phyloP scores from a whole-genome alignment of 1,284 basidiomycete species.

The Rhodotorula sp. region DNA sequence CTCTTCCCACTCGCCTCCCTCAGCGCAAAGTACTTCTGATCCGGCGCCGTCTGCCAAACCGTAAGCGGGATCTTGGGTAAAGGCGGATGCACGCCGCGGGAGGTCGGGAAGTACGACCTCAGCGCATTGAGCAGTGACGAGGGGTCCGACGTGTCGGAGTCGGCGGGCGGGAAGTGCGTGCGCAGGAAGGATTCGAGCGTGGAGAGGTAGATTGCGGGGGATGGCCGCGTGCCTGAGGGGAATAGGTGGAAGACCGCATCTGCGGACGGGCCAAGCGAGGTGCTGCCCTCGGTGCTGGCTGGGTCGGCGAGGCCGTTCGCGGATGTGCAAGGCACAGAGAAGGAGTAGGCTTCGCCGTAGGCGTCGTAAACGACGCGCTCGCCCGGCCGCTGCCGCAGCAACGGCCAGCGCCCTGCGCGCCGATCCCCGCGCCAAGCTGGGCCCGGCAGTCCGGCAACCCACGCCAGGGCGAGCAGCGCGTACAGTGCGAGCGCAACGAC shows the following conservation, averaged over 20 bases:
- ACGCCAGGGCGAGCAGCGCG: neutral
- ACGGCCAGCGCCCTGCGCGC: neutral
- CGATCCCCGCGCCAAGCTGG: neutral
- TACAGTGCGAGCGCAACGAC: conserved; percentile 1
- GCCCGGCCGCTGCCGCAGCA: neutral
- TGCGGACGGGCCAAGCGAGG: conserved; percentile 12
- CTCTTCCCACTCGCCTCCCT: neutral
- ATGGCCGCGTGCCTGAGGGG: neutral
- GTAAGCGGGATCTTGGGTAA: neutral
- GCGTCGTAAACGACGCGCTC: conserved; percentile 12
- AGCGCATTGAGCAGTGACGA: conserved; percentile 27
- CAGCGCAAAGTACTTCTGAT: neutral
- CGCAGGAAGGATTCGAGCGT: conserved; percentile 29
- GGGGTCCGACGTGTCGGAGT: conserved; percentile 14
- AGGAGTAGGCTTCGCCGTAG: neutral
- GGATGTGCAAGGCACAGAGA: neutral
- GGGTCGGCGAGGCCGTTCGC: neutral
- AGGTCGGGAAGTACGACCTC: conserved; percentile 22
- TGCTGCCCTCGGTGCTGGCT: neutral
- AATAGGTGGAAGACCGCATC: conserved; percentile 24
- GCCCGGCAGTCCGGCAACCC: neutral
- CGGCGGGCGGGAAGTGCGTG: conserved; percentile 20
- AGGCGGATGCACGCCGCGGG: neutral
- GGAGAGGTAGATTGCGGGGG: conserved; percentile 14
- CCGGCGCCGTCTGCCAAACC: conserved; percentile 24